phyloP scores from a whole-genome alignment of 352 stramenopile species.

The Pseudoperonospora humuli region DNA sequence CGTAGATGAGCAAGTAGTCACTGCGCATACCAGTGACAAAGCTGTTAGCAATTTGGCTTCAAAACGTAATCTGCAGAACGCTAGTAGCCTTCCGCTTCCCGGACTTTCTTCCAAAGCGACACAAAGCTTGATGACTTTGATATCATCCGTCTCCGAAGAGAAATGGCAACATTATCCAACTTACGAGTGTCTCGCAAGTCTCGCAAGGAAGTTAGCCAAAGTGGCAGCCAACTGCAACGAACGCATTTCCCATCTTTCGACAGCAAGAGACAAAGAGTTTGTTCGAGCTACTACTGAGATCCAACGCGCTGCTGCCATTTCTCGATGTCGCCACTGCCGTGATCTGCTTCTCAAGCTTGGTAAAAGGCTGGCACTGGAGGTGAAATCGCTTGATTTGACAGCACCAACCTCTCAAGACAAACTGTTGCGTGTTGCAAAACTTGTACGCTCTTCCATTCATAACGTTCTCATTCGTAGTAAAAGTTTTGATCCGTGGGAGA shows the following conservation, averaged over 20 bases:
- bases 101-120: constrained; percentile 18
- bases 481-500: constrained; percentile 33
- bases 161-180: constrained; percentile 1
- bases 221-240: constrained; percentile 33
- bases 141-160: constrained; percentile 1
- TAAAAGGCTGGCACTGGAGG: constrained; percentile 27
- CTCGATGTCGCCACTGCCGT: constrained; percentile 33
- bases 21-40: too few species aligned
- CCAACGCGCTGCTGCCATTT: constrained; percentile 23
- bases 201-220: constrained; percentile 10
- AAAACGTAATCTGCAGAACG: background rate
- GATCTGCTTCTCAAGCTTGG: constrained; percentile 36
- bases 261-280: constrained; percentile 2
- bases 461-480: constrained; percentile 24
- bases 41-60: too few species aligned
- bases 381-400: constrained; percentile 5
- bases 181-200: constrained; percentile 4
- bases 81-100: constrained; percentile 4
- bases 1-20: too few species aligned
- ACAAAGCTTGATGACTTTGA: constrained; percentile 14
- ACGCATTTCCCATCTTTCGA: constrained; percentile 24
- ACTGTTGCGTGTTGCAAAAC: constrained; percentile 4
- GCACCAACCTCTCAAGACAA: constrained; percentile 7
- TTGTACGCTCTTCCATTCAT: constrained; percentile 17
- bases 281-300: constrained; percentile 6